Evolutionary conservation across 2,329 filamentous ascomycete species (phyloP).

Genomic region (Pleurostoma richardsiae): DNA sequence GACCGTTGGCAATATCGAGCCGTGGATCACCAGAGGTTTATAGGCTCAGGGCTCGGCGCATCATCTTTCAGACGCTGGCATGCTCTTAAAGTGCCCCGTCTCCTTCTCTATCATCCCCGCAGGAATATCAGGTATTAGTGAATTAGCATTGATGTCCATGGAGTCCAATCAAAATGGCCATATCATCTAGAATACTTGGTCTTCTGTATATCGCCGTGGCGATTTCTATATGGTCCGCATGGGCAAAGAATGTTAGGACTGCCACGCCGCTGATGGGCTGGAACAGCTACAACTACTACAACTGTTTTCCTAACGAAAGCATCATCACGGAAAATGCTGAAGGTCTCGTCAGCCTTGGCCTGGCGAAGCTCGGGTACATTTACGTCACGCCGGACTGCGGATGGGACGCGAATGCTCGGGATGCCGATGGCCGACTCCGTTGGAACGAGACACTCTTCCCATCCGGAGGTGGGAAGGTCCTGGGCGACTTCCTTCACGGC

Average conservation of each 20-base stretch:
- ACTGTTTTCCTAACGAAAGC: conserved; percentile 40
- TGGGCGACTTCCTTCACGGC: conserved; percentile 43
- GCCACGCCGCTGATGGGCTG: conserved; percentile 43
- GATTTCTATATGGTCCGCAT: too few relatives aligned
- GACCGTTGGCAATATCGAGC: too few relatives aligned
- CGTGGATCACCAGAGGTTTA: too few relatives aligned
- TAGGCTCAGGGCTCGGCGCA: too few relatives aligned
- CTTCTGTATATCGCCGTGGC: too few relatives aligned
- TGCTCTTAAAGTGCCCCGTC: too few relatives aligned
- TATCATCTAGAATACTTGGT: too few relatives aligned
- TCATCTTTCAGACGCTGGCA: too few relatives aligned
- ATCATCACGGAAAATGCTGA: conserved; percentile 47
- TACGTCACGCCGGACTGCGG: conserved; percentile 56
- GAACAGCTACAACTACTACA: conserved; percentile 56
- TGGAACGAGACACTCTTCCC: conserved; percentile 48
- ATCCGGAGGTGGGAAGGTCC: conserved; percentile 35
- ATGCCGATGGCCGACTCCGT: conserved; percentile 37
- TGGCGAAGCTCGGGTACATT: conserved; percentile 47
- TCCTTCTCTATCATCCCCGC: too few relatives aligned
- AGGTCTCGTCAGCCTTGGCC: conserved; percentile 45
- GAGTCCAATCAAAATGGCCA: too few relatives aligned
- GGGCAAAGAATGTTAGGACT: conserved; percentile 10
- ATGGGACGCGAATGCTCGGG: conserved; percentile 38
- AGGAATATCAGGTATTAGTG: too few relatives aligned
- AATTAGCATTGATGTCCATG: too few relatives aligned